Conservation (phyloP, 2,329 filamentous ascomycete species). For the Arachnopeziza araneosa region DNA sequence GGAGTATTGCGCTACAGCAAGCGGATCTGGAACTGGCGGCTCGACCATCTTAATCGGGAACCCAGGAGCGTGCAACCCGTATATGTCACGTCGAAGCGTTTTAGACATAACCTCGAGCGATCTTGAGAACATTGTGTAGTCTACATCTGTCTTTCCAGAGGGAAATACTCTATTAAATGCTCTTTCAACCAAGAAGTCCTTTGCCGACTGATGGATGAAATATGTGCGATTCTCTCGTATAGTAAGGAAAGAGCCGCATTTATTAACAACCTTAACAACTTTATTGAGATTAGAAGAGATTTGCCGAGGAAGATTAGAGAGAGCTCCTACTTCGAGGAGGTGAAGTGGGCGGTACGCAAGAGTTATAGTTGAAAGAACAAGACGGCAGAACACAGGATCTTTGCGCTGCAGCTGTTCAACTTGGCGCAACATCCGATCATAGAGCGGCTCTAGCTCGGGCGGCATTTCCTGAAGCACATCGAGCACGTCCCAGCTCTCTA, state of each 20-base stretch:
- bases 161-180: constrained; percentile 28
- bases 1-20: constrained; percentile 23
- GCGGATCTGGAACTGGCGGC: constrained; percentile 23
- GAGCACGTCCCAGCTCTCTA: constrained; percentile 13
- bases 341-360: constrained; percentile 22
- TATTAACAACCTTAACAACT: constrained; percentile 26
- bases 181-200: constrained; percentile 28
- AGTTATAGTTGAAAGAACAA: constrained; percentile 13
- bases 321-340: constrained; percentile 18
- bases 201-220: constrained; percentile 30
- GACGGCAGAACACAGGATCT: constrained; percentile 15
- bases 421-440: constrained; percentile 24
- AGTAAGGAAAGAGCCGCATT: constrained; percentile 32
- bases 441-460: constrained; percentile 22
- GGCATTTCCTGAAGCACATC: constrained; percentile 21
- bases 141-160: constrained; percentile 14
- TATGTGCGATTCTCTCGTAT: constrained; percentile 23
- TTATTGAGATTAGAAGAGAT: constrained; percentile 29
- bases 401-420: constrained; percentile 18
- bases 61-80: constrained; percentile 24
- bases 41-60: constrained; percentile 20
- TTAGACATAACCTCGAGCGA: constrained; percentile 31
- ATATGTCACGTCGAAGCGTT: constrained; percentile 34
- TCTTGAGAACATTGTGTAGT: constrained; percentile 32
- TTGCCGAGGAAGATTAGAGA: constrained; percentile 12